Conservation (phyloP, 2,329 filamentous ascomycete genomes). For the Fusarium azukiicola region DNA sequence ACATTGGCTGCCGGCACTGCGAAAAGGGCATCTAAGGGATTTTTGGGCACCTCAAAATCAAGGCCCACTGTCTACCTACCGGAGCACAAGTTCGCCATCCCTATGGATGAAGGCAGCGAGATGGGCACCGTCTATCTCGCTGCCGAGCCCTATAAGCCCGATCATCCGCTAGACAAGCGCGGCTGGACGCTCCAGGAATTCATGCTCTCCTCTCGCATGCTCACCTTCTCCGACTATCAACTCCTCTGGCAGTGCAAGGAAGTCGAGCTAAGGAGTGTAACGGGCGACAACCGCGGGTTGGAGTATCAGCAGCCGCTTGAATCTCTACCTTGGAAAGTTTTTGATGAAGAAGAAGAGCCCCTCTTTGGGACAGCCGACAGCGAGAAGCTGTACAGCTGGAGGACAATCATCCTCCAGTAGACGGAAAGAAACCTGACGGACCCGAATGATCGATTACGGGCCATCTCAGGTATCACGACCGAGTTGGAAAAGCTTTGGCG, state of each 20-base stretch:
- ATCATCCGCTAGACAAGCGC: slow-evolving; percentile 31
- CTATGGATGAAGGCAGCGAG: not conserved
- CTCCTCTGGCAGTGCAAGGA: slow-evolving; percentile 45
- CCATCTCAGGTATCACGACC: not conserved
- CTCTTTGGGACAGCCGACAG: not conserved
- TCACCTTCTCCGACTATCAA: slow-evolving; percentile 40
- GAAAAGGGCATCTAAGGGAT: not conserved
- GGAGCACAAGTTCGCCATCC: not conserved
- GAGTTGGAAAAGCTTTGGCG: slow-evolving; percentile 5
- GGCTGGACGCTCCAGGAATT: slow-evolving; percentile 47
- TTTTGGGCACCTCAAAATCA: not conserved
- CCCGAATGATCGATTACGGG: not conserved
- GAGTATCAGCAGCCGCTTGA: slow-evolving; percentile 3
- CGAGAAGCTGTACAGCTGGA: slow-evolving; percentile 4
- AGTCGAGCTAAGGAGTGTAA: slow-evolving; percentile 25
- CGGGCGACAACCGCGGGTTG: not conserved
- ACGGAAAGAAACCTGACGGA: not conserved
- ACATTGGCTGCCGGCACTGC: slow-evolving; percentile 9
- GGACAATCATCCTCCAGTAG: slow-evolving; percentile 13
- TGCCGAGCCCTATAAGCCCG: not conserved
- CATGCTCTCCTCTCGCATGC: slow-evolving; percentile 42
- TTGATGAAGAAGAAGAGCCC: not conserved
- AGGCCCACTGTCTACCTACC: not conserved
- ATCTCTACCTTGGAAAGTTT: not conserved
- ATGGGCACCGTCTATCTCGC: not conserved